A percentile compares a stretch with the other conserved stretches of the same genome.
These are phyloP conservation scores for Trichoderma simmonsii DNA, from an alignment of 2,329 filamentous ascomycete genomes.

Conservation along the genomic window DNA sequence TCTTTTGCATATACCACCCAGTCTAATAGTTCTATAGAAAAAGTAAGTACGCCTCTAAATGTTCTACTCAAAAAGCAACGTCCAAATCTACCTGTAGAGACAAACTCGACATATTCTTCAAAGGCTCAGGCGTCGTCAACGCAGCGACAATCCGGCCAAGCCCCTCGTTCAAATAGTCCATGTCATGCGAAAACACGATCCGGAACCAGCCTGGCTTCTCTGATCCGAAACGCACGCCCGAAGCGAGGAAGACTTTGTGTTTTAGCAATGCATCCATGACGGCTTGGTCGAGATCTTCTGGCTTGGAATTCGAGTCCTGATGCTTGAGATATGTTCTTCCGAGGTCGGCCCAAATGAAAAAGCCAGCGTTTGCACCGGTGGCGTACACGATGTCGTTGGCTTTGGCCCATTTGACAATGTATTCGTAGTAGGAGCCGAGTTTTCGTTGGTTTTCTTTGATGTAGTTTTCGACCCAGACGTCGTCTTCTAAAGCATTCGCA, in stretches of 20 bases:
- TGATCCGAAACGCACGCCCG: conserved; percentile 36
- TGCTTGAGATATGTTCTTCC: conserved; percentile 28
- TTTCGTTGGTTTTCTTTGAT: conserved; percentile 40
- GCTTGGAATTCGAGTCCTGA: conserved; percentile 20
- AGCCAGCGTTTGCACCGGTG: conserved; percentile 48
- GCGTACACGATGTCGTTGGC: conserved; percentile 43
- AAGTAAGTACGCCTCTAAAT: not conserved
- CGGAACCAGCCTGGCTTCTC: conserved; percentile 40
- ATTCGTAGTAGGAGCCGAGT: conserved; percentile 39
- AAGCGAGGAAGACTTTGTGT: conserved; percentile 36
- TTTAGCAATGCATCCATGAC: conserved; percentile 31
- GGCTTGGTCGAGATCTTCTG: conserved; percentile 25
- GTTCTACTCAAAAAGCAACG: not conserved
- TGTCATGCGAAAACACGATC: conserved; percentile 38
- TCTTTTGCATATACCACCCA: not conserved
- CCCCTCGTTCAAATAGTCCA: conserved; percentile 31
- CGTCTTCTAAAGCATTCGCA: conserved; percentile 43
- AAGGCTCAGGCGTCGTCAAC: not conserved
- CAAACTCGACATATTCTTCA: not conserved
- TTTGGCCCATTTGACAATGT: conserved; percentile 36
- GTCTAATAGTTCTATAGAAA: not conserved
- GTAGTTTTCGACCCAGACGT: conserved; percentile 43
- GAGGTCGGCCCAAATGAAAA: conserved; percentile 55
- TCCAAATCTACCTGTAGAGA: not conserved
- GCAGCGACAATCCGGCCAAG: conserved; percentile 21